Evolutionary conservation across 2,329 filamentous ascomycete species (phyloP).

Genomic region (Bipolaris oryzae): DNA sequence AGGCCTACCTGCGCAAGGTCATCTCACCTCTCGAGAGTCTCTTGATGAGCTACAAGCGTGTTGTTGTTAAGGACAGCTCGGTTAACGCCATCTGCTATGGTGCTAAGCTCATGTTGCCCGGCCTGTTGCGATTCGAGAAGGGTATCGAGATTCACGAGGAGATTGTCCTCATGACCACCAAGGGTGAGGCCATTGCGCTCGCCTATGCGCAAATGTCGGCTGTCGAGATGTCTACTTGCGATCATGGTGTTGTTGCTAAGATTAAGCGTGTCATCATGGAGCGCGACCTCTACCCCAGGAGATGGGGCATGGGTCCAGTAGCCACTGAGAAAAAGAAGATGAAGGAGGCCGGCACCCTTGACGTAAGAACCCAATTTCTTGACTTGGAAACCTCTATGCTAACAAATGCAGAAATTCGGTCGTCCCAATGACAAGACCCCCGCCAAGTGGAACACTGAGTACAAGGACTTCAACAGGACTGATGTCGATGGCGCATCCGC

Average conservation of each 20-base stretch:
- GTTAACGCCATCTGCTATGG: slow-evolving; percentile 99
- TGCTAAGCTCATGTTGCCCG: slow-evolving; percentile 98
- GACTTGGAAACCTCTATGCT: slow-evolving; percentile 27
- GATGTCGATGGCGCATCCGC: slow-evolving; percentile 29
- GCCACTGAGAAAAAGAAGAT: slow-evolving; percentile 99
- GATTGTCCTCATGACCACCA: slow-evolving; percentile 97
- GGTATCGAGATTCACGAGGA: slow-evolving; percentile 95
- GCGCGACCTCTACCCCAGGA: slow-evolving; percentile 92
- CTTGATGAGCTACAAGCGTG: slow-evolving; percentile 89
- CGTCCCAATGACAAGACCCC: slow-evolving; percentile 91
- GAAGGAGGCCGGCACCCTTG: slow-evolving; percentile 96
- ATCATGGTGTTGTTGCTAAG: slow-evolving; percentile 97
- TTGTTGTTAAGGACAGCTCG: slow-evolving; percentile 95
- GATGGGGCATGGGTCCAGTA: slow-evolving; percentile 94
- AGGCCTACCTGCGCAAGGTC: slow-evolving; percentile 87
- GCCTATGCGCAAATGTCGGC: slow-evolving; percentile 98
- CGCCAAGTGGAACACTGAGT: slow-evolving; percentile 87
- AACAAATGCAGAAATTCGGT: slow-evolving; percentile 75
- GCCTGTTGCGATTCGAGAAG: slow-evolving; percentile 88
- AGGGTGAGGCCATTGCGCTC: slow-evolving; percentile 96
- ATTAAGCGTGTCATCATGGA: slow-evolving; percentile 99
- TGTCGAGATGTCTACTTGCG: slow-evolving; percentile 93
- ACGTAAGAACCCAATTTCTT: slow-evolving; percentile 60
- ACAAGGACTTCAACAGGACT: slow-evolving; percentile 73
- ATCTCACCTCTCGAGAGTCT: slow-evolving; percentile 93